Evolutionary conservation across 306 rosid species (phyloP).

Genomic region (Datisca glomerata): DNA sequence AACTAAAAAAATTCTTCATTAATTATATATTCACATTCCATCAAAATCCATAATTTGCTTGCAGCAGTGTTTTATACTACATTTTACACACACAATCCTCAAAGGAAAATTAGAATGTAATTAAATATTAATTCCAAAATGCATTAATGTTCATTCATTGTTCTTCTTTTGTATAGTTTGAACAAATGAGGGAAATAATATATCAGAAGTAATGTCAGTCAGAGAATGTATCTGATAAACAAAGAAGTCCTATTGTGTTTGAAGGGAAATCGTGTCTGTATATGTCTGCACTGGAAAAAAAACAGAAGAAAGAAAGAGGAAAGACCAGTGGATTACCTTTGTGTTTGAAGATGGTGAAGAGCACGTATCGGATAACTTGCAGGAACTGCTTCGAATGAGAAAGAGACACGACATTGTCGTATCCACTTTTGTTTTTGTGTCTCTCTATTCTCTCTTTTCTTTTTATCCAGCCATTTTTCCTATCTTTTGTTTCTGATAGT

Average conservation of each 20-base stretch:
- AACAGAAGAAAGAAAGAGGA: background rate
- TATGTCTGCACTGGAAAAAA: background rate
- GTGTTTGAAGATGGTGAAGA: constrained; percentile 3
- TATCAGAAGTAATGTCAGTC: too few species aligned
- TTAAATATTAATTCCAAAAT: background rate
- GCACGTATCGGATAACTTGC: background rate
- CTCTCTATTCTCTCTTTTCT: too few species aligned
- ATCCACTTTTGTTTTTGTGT: too few species aligned
- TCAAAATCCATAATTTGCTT: too few species aligned
- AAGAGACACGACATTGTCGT: constrained; percentile 10
- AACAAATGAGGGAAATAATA: background rate
- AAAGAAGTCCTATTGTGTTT: background rate
- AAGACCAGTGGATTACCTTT: constrained; percentile 5
- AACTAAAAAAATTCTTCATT: background rate
- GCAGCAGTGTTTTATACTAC: too few species aligned
- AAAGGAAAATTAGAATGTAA: background rate
- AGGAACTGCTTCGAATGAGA: constrained; percentile 10
- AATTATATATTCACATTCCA: too few species aligned
- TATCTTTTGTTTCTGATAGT: too few species aligned
- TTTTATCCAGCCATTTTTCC: too few species aligned
- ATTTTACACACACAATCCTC: background rate
- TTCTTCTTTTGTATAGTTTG: background rate
- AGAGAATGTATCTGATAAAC: too few species aligned
- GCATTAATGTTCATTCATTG: background rate
- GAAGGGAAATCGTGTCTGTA: too few species aligned